A percentile compares a stretch with the other conserved stretches of the same genome.
Evolutionary conservation across 306 rosid genomes (phyloP).

Genomic region (Ormosia emarginata): DNA sequence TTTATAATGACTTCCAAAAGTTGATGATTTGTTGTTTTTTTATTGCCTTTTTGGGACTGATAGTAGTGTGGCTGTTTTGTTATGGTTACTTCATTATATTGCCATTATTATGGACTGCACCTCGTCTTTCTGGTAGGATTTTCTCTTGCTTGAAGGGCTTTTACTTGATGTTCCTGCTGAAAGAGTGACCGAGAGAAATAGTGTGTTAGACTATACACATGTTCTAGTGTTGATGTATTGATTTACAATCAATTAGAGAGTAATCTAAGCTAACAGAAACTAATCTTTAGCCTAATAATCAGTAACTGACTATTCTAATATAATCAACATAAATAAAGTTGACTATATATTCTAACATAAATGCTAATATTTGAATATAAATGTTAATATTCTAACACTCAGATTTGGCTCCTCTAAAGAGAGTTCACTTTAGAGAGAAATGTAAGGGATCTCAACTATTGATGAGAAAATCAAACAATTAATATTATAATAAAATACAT

Average conservation of each 20-base stretch:
- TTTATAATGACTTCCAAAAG: too few species aligned
- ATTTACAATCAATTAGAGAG: background rate
- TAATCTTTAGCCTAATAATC: background rate
- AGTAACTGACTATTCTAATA: background rate
- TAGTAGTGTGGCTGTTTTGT: too few species aligned
- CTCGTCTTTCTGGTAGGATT: conserved; percentile 3
- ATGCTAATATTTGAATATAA: background rate
- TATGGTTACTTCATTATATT: too few species aligned
- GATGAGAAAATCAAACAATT: too few species aligned
- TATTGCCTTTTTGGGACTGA: too few species aligned
- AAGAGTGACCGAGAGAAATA: background rate
- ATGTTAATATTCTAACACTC: background rate
- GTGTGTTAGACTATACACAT: background rate
- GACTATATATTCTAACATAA: background rate
- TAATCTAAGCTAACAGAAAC: background rate
- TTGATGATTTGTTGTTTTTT: too few species aligned
- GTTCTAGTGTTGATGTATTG: background rate
- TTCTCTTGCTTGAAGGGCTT: conserved; percentile 15
- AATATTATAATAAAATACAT: too few species aligned
- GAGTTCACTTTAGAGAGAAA: too few species aligned
- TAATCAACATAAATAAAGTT: background rate
- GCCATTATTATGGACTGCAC: too few species aligned
- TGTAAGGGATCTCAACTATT: too few species aligned
- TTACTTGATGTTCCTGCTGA: conserved; percentile 15
- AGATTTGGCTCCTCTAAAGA: too few species aligned